A percentile compares a stretch with the other conserved stretches of the same genome.
These are phyloP conservation scores for Pseudonitzschia delicatissima DNA, from an alignment of 108 stramenopile species.

Conservation along the genomic window DNA sequence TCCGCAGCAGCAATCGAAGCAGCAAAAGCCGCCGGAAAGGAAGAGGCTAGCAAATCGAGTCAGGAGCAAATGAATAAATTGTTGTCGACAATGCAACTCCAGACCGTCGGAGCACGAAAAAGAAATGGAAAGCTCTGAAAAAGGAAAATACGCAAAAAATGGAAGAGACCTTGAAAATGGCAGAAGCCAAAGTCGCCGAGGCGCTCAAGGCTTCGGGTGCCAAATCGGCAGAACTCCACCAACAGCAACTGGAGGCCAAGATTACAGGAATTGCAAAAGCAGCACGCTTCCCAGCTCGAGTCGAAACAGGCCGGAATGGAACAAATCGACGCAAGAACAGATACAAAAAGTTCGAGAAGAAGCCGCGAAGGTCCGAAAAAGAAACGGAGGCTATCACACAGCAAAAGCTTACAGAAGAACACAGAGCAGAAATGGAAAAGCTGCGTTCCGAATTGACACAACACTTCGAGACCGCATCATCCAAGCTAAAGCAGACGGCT, in stretches of 20 bases:
- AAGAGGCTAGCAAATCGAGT: constrained; percentile 21
- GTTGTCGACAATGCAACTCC: constrained; percentile 28
- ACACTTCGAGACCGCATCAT: constrained; percentile 25
- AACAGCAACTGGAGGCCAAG: constrained; percentile 16
- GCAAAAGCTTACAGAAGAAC: constrained; percentile 1
- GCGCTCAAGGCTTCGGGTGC: constrained; percentile 5
- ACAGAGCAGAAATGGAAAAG: constrained; percentile 26
- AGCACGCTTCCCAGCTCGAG: constrained; percentile 25
- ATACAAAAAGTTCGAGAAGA: neutral
- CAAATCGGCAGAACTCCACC: neutral
- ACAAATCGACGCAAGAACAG: constrained; percentile 10
- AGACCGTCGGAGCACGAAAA: constrained; percentile 25
- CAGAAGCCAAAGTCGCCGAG: constrained; percentile 16
- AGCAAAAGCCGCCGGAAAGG: constrained; percentile 30
- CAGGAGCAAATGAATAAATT: constrained; percentile 37
- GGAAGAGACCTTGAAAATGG: constrained; percentile 25
- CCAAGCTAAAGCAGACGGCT: constrained; percentile 18
- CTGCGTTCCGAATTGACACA: constrained; percentile 24
- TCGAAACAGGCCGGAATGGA: constrained; percentile 17
- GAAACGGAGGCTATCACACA: neutral
- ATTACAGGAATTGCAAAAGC: constrained; percentile 21
- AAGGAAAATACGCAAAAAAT: constrained; percentile 20
- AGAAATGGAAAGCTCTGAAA: constrained; percentile 27
- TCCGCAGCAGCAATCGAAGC: constrained; percentile 28
- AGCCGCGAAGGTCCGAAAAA: neutral